Conservation (phyloP, 1,284 basidiomycete genomes). For the Neolentinus lepideus region DNA sequence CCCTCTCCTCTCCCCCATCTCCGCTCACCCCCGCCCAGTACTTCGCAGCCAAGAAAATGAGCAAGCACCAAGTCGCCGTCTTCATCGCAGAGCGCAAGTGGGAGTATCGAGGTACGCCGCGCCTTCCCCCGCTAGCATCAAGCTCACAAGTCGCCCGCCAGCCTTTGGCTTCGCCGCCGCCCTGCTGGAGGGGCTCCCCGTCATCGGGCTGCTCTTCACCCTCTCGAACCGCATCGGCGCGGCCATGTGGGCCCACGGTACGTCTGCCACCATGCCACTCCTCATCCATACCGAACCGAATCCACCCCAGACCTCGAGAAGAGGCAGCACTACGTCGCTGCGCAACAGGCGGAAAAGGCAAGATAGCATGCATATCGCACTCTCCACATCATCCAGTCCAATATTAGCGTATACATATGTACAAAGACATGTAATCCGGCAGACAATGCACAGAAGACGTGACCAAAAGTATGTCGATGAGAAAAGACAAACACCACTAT, state of each 20-base stretch:
- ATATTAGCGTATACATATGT: not conserved
- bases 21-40: slow-evolving; percentile 38
- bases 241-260: slow-evolving; percentile 87
- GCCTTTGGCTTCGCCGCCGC: slow-evolving; percentile 80
- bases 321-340: not conserved
- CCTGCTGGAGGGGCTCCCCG: slow-evolving; percentile 70
- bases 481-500: slow-evolving; percentile 12
- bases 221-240: slow-evolving; percentile 83
- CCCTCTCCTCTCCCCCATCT: not conserved
- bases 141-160: slow-evolving; percentile 22
- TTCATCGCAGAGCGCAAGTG: slow-evolving; percentile 86
- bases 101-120: slow-evolving; percentile 64
- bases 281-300: not conserved
- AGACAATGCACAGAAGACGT: not conserved
- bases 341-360: not conserved
- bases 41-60: slow-evolving; percentile 79
- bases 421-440: not conserved
- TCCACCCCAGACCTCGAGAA: not conserved
- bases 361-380: not conserved
- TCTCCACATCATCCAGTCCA: too few relatives aligned
- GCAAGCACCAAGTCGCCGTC: slow-evolving; percentile 50
- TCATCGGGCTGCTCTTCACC: slow-evolving; percentile 73
- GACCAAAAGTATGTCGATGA: not conserved
- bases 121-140: not conserved
- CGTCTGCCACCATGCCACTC: slow-evolving; percentile 13